Conservation (phyloP, 768 basidiomycete genomes). For the Kwoniella europaea region DNA sequence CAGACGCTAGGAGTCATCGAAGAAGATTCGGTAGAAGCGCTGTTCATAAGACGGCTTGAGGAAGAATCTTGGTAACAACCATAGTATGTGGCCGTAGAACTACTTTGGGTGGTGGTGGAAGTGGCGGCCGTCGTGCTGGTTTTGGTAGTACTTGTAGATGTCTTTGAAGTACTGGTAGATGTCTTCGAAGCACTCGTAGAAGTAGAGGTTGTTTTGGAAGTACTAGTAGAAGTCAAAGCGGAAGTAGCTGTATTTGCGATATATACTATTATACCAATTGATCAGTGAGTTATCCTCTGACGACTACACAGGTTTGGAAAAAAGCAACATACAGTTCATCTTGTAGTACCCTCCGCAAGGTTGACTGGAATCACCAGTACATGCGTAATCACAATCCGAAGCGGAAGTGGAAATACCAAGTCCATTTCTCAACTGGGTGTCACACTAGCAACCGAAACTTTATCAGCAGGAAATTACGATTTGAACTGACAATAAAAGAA, state of each 20-base stretch:
- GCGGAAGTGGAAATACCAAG: conserved; percentile 4
- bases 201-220: not conserved
- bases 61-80: conserved; percentile 31
- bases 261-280: not conserved
- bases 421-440: conserved; percentile 22
- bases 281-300: not conserved
- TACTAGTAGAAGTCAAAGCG: not conserved
- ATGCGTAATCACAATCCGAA: conserved; percentile 21
- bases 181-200: conserved; percentile 15
- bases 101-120: not conserved
- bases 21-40: conserved; percentile 7
- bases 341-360: conserved; percentile 30
- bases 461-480: not conserved
- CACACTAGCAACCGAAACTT: conserved; percentile 24
- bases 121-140: conserved; percentile 8
- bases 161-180: not conserved
- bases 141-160: not conserved
- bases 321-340: conserved; percentile 15
- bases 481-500: not conserved
- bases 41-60: not conserved
- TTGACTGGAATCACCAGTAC: conserved; percentile 26
- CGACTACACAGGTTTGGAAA: not conserved
- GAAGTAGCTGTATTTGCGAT: not conserved
- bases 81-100: not conserved
- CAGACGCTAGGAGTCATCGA: conserved; percentile 31